Conservation (phyloP, 441 rosid genomes). For the Erodium moschatum region DNA sequence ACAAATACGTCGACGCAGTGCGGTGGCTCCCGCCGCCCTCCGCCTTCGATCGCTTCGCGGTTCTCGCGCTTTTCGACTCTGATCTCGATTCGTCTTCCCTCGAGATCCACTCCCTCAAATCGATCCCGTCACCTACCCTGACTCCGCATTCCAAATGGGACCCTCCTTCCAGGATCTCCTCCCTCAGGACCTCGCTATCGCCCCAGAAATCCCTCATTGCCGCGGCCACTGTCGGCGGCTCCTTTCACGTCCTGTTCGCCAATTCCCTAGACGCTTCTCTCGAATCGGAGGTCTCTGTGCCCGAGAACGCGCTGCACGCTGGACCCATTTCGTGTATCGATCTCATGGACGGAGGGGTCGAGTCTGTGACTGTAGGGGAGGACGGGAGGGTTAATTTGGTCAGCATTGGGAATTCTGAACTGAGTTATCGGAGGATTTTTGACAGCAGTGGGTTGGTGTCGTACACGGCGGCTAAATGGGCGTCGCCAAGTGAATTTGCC, state of each 20-base stretch:
- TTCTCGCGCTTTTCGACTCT: slow-evolving; percentile 45
- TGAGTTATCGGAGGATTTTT: slow-evolving; percentile 40
- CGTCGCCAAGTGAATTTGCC: slow-evolving; percentile 69
- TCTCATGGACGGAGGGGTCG: slow-evolving; percentile 47
- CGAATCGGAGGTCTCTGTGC: slow-evolving; percentile 30
- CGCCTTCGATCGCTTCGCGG: slow-evolving; percentile 48
- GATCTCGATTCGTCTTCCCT: slow-evolving; percentile 41
- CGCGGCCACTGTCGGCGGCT: slow-evolving; percentile 48
- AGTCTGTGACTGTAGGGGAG: slow-evolving; percentile 66
- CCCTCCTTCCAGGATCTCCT: slow-evolving; percentile 59
- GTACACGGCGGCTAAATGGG: slow-evolving; percentile 74
- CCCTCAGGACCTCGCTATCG: slow-evolving; percentile 35
- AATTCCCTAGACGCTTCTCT: slow-evolving; percentile 31
- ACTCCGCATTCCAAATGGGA: slow-evolving; percentile 40
- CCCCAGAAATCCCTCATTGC: slow-evolving; percentile 41
- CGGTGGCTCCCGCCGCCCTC: slow-evolving; percentile 74
- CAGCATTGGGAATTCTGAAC: slow-evolving; percentile 29
- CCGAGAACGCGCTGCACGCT: slow-evolving; percentile 38
- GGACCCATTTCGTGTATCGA: slow-evolving; percentile 60
- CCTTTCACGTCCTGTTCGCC: slow-evolving; percentile 44
- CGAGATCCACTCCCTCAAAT: slow-evolving; percentile 39
- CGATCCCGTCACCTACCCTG: slow-evolving; percentile 13
- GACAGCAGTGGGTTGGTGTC: slow-evolving; percentile 68
- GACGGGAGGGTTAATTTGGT: slow-evolving; percentile 88
- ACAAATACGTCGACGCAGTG: slow-evolving; percentile 52